Evolutionary conservation across 2,329 filamentous ascomycete genomes (phyloP), one percentile per base, ranked within the genome.

Genomic region (Fusarium napiforme): DNA sequence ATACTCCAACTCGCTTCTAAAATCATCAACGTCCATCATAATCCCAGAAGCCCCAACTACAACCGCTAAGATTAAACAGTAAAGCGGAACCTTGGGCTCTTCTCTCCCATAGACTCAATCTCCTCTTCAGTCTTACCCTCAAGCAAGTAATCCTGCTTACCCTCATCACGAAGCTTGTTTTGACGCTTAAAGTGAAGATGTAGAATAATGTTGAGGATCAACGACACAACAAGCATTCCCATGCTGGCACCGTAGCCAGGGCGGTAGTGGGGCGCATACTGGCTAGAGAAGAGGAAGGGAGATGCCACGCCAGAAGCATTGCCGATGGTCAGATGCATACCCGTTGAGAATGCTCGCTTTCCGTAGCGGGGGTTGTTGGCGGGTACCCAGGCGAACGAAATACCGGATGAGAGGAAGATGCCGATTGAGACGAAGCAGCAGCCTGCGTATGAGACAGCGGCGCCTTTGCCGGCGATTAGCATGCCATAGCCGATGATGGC

Each of bases 281-380:
- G 75, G 7, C 80, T 79, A 2, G 83, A 81, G 64, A 88, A 89
- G 2, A 89, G 79, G 77, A 91, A 92, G 3, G 88, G 88, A 5
- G 88, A 85, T 83, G 91, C 89, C 39, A 92, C 89, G 4, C 91
- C 90, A 23, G 87, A 86, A 46, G 86, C 84, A 71, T 92, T 92
- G 14, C 89, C 90, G 60, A 91, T 85, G 7, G 85, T 90, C 21
- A 92, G 80, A 76, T 91, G 89, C 66, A 92, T 74, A 1, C 89
- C 90, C 0, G 86, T 90, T 0, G 89, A 90, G 12, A 88, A 88
- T 0, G 90, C 89, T 30, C 90, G 83, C 79, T 92, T 92, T 16
- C 89, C 90, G 70, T 92, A 92, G 7, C 90, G 84, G 4, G 91
- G 90, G 46, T 87, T 85, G 69, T 91, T 92, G 19, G 85, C 86